These are phyloP conservation scores for Phytophthora pistaciae DNA, from an alignment of 352 stramenopile genomes.

Conservation along the genomic window DNA sequence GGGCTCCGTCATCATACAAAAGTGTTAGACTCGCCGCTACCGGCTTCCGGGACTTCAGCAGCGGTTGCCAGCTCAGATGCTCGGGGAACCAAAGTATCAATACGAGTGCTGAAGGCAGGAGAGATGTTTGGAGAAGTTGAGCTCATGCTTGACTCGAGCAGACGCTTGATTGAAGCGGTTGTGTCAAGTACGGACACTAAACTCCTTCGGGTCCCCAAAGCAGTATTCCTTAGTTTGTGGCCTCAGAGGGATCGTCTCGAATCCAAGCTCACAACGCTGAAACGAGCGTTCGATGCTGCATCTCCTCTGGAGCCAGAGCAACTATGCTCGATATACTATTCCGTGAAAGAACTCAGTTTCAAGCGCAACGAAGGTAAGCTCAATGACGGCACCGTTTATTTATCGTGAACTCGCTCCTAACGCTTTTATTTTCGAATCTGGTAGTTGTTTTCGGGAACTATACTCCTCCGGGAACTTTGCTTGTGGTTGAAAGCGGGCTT, in stretches of 20 bases:
- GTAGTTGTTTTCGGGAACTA: constrained; percentile 45
- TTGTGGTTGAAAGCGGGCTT: constrained; percentile 49
- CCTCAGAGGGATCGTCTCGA: constrained; percentile 34
- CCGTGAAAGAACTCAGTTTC: constrained; percentile 40
- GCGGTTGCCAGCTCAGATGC: constrained; percentile 3
- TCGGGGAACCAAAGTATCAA: constrained; percentile 26
- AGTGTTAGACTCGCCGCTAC: not conserved
- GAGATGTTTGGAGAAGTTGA: constrained; percentile 66
- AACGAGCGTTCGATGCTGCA: constrained; percentile 37
- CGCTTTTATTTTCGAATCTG: not conserved
- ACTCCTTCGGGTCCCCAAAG: constrained; percentile 45
- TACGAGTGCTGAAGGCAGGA: constrained; percentile 40
- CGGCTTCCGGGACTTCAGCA: not conserved
- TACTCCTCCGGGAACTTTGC: constrained; percentile 33
- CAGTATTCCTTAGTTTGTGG: constrained; percentile 47
- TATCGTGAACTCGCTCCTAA: not conserved
- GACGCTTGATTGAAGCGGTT: constrained; percentile 41
- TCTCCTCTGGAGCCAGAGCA: constrained; percentile 50
- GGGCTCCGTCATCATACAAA: constrained; percentile 49
- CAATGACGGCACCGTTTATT: not conserved
- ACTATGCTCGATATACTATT: constrained; percentile 58
- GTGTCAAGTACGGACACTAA: constrained; percentile 34
- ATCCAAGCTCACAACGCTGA: constrained; percentile 44
- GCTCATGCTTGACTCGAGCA: constrained; percentile 30
- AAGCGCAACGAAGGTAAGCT: constrained; percentile 50